These are phyloP conservation scores for Xylariaceae sp. DNA, from an alignment of 2,329 filamentous ascomycete species.

Conservation along the genomic window DNA sequence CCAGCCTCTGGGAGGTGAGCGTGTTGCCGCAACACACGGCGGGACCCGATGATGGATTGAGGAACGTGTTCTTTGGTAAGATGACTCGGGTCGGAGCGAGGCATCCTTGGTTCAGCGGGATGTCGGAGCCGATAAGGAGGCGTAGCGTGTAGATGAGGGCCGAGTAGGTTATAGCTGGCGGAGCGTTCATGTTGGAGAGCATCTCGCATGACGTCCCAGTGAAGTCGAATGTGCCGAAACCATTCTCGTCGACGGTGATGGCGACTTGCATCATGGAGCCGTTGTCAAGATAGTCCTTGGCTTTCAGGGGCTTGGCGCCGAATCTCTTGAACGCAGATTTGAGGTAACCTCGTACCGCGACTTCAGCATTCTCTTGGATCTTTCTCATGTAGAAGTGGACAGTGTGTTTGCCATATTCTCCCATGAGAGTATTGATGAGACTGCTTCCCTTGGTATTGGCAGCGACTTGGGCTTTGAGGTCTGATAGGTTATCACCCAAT, in stretches of 20 bases:
- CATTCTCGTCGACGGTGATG: constrained; percentile 59
- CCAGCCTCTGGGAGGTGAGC: constrained; percentile 17
- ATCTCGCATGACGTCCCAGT: constrained; percentile 49
- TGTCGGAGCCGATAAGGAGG: constrained; percentile 67
- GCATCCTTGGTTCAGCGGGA: constrained; percentile 73
- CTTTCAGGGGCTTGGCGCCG: constrained; percentile 50
- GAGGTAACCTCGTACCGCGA: constrained; percentile 27
- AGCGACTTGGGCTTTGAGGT: constrained; percentile 36
- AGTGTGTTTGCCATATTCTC: constrained; percentile 27
- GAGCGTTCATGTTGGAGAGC: constrained; percentile 27
- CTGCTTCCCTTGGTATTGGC: constrained; percentile 37
- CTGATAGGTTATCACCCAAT: constrained; percentile 35
- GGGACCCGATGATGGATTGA: constrained; percentile 24
- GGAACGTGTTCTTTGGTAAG: constrained; percentile 25
- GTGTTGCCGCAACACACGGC: constrained; percentile 22
- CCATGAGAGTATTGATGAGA: constrained; percentile 29
- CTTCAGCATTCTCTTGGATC: constrained; percentile 38
- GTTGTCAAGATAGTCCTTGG: constrained; percentile 73
- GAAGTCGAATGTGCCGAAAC: constrained; percentile 60
- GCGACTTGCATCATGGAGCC: constrained; percentile 24
- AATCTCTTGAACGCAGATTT: constrained; percentile 42
- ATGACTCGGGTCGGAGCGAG: constrained; percentile 32
- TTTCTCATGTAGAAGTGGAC: constrained; percentile 36
- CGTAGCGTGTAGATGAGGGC: constrained; percentile 35
- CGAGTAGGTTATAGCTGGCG: constrained; percentile 28